Conservation (phyloP, 2,329 filamentous ascomycete genomes). For the Lithohypha guttulata region DNA sequence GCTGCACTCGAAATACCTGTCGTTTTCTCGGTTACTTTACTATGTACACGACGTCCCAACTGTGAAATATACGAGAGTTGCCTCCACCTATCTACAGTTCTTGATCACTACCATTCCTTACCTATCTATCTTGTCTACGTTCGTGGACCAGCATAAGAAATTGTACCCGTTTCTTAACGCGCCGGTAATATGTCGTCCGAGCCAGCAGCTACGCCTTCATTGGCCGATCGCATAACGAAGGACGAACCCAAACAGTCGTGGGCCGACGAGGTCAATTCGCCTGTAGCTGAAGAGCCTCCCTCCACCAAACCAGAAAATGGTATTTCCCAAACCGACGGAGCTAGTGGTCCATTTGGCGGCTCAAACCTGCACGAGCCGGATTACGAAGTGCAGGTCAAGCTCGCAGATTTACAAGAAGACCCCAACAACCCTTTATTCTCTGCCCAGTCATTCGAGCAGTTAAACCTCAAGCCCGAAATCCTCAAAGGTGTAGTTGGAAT, state of each 20-base stretch:
- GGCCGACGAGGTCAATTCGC: slow-evolving; percentile 32
- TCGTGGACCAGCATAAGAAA: too few relatives aligned
- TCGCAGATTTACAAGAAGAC: slow-evolving; percentile 79
- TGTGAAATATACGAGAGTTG: too few relatives aligned
- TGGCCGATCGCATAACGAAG: slow-evolving; percentile 40
- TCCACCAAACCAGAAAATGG: neutral
- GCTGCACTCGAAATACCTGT: too few relatives aligned
- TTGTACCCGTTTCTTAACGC: too few relatives aligned
- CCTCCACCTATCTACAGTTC: neutral
- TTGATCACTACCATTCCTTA: neutral
- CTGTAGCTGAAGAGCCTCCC: slow-evolving; percentile 18
- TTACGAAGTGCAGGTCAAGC: slow-evolving; percentile 84
- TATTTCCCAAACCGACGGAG: slow-evolving; percentile 31
- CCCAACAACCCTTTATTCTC: slow-evolving; percentile 81
- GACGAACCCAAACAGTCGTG: slow-evolving; percentile 26
- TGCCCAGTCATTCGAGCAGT: slow-evolving; percentile 69
- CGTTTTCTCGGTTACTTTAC: too few relatives aligned
- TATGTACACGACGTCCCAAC: too few relatives aligned
- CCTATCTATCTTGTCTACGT: neutral
- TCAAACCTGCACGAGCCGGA: slow-evolving; percentile 57
- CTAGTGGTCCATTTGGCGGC: slow-evolving; percentile 30
- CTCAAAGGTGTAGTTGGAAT: slow-evolving; percentile 67
- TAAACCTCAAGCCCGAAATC: slow-evolving; percentile 62
- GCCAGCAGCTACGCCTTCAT: slow-evolving; percentile 28
- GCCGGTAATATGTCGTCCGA: slow-evolving; percentile 30